Base-by-base conservation (phyloP, 1,284 basidiomycete genomes). In the Pseudozyma tsukubaensis region DNA sequence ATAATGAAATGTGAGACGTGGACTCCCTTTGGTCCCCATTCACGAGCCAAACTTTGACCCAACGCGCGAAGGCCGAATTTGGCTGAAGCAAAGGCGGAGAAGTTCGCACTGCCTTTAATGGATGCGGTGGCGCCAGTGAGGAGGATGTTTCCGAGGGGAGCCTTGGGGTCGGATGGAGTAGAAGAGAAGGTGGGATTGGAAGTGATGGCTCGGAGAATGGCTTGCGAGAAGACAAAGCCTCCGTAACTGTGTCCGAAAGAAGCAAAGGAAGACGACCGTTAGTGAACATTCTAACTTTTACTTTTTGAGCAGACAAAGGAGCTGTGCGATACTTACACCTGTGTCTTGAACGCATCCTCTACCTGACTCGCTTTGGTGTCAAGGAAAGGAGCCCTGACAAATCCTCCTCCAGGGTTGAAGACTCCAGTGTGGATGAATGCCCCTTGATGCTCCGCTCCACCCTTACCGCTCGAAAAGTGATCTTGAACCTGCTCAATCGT, bases 1-100 rank as follows among this genome's bases (percentile, higher is more conserved):
- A 77, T 70, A 53, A 77, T 74, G 32, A 77, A 70, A 53, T 77
- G 74, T 21, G 71, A 56, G 6, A 77, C 74, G 35, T 77, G 74
- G 12, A 77, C 44, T 5, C 74, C 74, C 18, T 74, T 67, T 8
- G 74, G 74, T n/a, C 65, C 63, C 58, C 60, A 75, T 43, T 77
- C 74, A 10, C 72, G 36, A 1, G 71, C 74, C 53, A 74, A 37
- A 36, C 70, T 73, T 45, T 77, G 74, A 18, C 60, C 67, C 4
- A 77, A 39, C 9, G 74, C 70, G 37, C 74, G 56, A 34, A 73
- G 59, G 18, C 74, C 74, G 13, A 73, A 77, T 47, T 77, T 77
- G 47, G 71, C 53, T 14, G 71, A 21, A 14, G 71, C 71, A 37
- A 77, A 77, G 7, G 71, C 64, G 3, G 71, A 59, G 21, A 77